Base-by-base conservation (phyloP, 352 stramenopile species). In the Phytophthora sojae region DNA sequence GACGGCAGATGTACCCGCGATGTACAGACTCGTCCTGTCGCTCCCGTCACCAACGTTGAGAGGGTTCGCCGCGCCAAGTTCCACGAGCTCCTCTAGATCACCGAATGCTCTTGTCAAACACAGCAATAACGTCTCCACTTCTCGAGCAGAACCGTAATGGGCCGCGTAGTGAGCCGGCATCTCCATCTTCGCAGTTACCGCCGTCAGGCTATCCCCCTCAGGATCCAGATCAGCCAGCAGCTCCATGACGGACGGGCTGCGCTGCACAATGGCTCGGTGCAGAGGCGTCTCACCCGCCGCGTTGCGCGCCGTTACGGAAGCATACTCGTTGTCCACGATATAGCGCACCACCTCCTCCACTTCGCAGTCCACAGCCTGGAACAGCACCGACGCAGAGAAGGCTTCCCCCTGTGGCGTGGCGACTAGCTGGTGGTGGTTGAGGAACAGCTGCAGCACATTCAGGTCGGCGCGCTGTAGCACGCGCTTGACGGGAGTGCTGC, bases 401-500 rank as follows among this genome's bases (percentile, higher is more conserved):
- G 78, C 58, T 0, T 37, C 44, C 14, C 70, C 54, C 3, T 57
- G 37, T 1, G 60, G 29, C 1, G 65, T 78, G 0, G 50, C 50
- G 17, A 77, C 75, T 4, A 64, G 57, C 30, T 70, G 55, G 23
- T 75, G 63, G 21, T 81, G 70, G 32, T 81, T 79, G 12, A 81
- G 12, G 37, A 81, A 65, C 3, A 81, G 29, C 52, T 79, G 75
- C 8, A 81, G 35, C 7, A 73, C 21, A 19, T 55, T 79, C 25
- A 73, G 2, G 26, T 73, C 57, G 1, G n/a, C 32, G 1, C 39
- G 49, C 19, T 72, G 71, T 4, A 75, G 2, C 0, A 67, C 21
- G 3, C 70, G 30, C 0, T 9, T 12, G n/a, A 81, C 25, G 1
- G 66, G 59, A 0, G 71, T 54, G 1, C 9, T 45, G 47, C 25